phyloP scores from a whole-genome alignment of 1,139 yeast genomes.

The Taiozyma sp. region DNA sequence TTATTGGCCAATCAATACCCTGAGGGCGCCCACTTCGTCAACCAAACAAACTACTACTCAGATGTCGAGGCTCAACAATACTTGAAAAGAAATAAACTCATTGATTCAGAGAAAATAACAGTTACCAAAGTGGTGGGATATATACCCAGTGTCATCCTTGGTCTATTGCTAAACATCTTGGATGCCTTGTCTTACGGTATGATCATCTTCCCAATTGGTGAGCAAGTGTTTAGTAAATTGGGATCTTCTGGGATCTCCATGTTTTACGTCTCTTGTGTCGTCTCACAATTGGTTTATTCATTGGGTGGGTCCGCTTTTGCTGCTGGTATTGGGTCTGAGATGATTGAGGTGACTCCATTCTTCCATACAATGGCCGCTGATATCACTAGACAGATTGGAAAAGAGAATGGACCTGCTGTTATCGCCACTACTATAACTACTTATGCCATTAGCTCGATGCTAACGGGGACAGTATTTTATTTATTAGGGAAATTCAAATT shows the following conservation, averaged over 20 bases:
- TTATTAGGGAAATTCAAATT: slow-evolving; percentile 70
- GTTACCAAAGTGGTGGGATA: slow-evolving; percentile 22
- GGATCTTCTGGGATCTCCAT: slow-evolving; percentile 91
- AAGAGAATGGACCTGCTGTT: slow-evolving; percentile 51
- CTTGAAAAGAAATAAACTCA: neutral
- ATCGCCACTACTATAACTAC: slow-evolving; percentile 86
- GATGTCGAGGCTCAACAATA: slow-evolving; percentile 11
- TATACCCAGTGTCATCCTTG: slow-evolving; percentile 65
- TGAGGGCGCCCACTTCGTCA: neutral
- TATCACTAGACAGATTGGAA: slow-evolving; percentile 55
- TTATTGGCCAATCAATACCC: neutral
- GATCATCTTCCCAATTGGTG: slow-evolving; percentile 93
- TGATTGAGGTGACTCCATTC: slow-evolving; percentile 98
- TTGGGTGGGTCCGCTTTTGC: slow-evolving; percentile 87
- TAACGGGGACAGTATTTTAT: slow-evolving; percentile 82
- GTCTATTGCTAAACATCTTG: slow-evolving; percentile 76
- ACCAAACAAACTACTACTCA: slow-evolving; percentile 1
- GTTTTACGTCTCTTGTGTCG: slow-evolving; percentile 87
- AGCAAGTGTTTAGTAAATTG: slow-evolving; percentile 65
- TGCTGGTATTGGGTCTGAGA: slow-evolving; percentile 92
- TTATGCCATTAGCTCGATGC: slow-evolving; percentile 74
- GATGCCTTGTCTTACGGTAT: slow-evolving; percentile 96
- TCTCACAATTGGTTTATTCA: slow-evolving; percentile 84
- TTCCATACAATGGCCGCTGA: slow-evolving; percentile 91
- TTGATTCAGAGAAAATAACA: slow-evolving; percentile 2